These are phyloP conservation scores for Aquilaria agallochum DNA, from an alignment of 441 rosid genomes.

Conservation along the genomic window DNA sequence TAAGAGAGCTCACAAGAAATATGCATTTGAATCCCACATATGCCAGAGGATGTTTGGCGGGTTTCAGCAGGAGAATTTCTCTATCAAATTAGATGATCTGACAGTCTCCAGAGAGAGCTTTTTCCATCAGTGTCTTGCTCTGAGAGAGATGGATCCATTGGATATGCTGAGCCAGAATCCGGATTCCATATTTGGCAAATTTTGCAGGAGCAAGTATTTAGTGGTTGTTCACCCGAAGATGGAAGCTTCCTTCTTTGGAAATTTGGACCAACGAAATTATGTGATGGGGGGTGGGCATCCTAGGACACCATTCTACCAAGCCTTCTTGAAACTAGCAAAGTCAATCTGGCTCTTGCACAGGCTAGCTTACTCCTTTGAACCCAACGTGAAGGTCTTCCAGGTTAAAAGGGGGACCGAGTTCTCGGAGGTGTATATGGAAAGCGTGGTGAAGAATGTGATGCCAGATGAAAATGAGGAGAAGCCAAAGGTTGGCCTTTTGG, in stretches of 20 bases:
- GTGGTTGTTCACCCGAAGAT: conserved; percentile 86
- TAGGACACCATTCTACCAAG: conserved; percentile 94
- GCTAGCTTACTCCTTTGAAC: conserved; percentile 84
- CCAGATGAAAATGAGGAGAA: conserved; percentile 55
- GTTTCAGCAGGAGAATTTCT: conserved; percentile 73
- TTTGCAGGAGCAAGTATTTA: conserved; percentile 76
- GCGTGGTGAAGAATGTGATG: conserved; percentile 62
- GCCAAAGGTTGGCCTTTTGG: conserved; percentile 79
- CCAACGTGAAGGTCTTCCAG: conserved; percentile 73
- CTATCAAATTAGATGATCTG: conserved; percentile 41
- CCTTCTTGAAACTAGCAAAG: conserved; percentile 79
- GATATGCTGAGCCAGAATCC: conserved; percentile 78
- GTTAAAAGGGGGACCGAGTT: conserved; percentile 79
- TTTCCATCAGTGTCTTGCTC: conserved; percentile 72
- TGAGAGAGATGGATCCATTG: conserved; percentile 80
- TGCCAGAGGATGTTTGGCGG: conserved; percentile 90
- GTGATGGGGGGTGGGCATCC: conserved; percentile 85
- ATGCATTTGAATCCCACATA: conserved; percentile 90
- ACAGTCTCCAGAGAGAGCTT: conserved; percentile 55
- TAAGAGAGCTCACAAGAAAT: conserved; percentile 92
- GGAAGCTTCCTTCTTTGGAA: conserved; percentile 97
- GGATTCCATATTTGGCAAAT: conserved; percentile 73
- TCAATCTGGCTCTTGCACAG: conserved; percentile 86
- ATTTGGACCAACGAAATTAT: conserved; percentile 79
- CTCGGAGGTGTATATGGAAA: conserved; percentile 86